Evolutionary conservation across 257 asterid genomes (phyloP), one percentile per base, ranked within the genome.

Genomic region (Fraxinus excelsior): DNA sequence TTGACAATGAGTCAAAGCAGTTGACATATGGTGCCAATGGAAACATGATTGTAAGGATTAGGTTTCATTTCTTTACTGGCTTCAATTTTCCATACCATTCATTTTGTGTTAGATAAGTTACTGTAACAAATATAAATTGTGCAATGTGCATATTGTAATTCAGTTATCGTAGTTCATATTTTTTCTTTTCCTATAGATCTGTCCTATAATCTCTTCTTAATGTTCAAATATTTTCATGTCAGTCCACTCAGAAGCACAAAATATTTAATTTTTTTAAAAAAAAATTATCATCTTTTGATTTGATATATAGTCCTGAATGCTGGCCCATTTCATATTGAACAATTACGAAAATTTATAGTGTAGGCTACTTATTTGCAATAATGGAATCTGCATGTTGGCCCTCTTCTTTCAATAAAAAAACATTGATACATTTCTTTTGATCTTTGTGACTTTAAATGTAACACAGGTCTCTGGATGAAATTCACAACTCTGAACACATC

Each of bases 1-100:
- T 86, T 31, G 56, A 72, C 83, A 82, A 88, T 74, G 77, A 79
- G 44, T 84, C 92, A 32, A 91, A 84, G 82, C 97, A 91, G 85
- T 81, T 94, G 83, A 94, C 98, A 38, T 35, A 56, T 34, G 97
- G 96, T 28, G 93, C 98, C 77, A 78, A 87, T 62, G 92, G 86
- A 84, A 89, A 76, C 74, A 40, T 74, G 67, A 82, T 83, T 56
- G 98, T 94, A 92, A 88, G 96, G 76, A 78, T 74, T 74, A 58
- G 62, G 66, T 72, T 75, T 71, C 72, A 49, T 6, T 53, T 70
- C 67, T 64, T 70, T 53, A 67, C 71, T 79, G 72, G 46, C 70
- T 80, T 62, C 75, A 73, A 23, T 72, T 71, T 79, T 40, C 65
- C 44, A 25, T 40, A 26, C n/a, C 9, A 0, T 62, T 62, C 18